Evolutionary conservation across 371 early-diverging fungal genomes (phyloP), one percentile per base, ranked within the genome.

Genomic region (Funneliformis caledonium): DNA sequence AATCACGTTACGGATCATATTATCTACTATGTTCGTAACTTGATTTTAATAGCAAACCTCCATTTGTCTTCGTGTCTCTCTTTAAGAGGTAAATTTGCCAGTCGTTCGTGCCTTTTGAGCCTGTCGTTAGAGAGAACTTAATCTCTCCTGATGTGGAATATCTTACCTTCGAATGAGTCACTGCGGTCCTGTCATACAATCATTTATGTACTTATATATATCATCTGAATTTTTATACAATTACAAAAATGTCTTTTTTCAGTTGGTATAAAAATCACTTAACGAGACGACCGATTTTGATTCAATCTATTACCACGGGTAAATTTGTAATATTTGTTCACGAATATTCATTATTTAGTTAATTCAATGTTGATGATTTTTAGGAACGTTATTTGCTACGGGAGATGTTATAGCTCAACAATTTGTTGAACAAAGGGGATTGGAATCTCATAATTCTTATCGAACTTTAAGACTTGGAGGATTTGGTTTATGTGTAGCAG

Each of bases 371-470:
- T 0, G 6, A 12, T 19, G 19, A 12, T 19, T 56, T 26, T 56
- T 59, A 74, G 75, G 59, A 74, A 19, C 52, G 9, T 37, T 74
- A 42, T 74, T 48, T 56, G 37, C 3, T 19, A 12, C 56, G 1
- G 75, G 75, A 33, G 75, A 74, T 37, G 56, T 33, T 14, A 59
- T 74, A 26, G 75, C 75, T 31, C 75, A 74, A 74, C 31, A 22
- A 19, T 8, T 59, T 8, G 56, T 74, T 19, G 75, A 74, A 37
- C 16, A 60, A 60, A 48, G n/a, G 42, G 52, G 59, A 12, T 31
- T 31, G 6, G 42, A 74, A 59, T 16, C 22, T 37, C 22, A 42
- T 33, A 16, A 50, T 50, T 37, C 33, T 56, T 60, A 12, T 31
- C 12, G 75, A 56, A 59, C 43, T 19, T 19, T 52, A 31, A 74